Base-by-base conservation (phyloP, 768 basidiomycete genomes). In the Tylopilus balloui region DNA sequence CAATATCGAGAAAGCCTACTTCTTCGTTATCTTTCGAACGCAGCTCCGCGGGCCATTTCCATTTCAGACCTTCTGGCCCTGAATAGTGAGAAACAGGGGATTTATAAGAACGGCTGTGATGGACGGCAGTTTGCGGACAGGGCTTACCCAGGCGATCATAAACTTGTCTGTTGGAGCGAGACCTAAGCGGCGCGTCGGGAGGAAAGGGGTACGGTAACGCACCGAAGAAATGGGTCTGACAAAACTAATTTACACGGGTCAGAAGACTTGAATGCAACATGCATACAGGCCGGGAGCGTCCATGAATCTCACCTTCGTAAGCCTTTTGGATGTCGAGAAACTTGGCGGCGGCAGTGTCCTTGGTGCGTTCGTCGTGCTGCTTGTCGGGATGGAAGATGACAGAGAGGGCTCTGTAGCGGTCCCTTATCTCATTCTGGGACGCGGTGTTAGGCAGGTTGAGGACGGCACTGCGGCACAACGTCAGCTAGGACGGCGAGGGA, bases 331-430 rank as follows among this genome's bases (percentile, higher is more conserved):
- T 77, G 63, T 84, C 80, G 15, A 85, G 73, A 54, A 92, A 92
- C 42, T 77, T 78, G 27, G 75, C 73, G 21, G 81, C 77, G 1
- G 91, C 88, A 1, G 78, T 74, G 42, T 69, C 74, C 60, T 78
- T 81, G 51, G 74, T 67, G 15, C 64, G 64, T 45, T 79, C 77
- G 59, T 81, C 79, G 19, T 73, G 76, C 51, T 92, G 87, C 61
- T 84, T 86, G 75, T 95, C 91, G 1, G 91, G 91, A 57, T 95
- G 91, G 54, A 88, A 90, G 17, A 85, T 69, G 24, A 92, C 75
- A 4, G 90, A 91, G 23, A 92, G 66, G 6, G 78, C 63, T 35
- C 79, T 73, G 64, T 91, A 87, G 29, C 83, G 75, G 48, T 90
- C 88, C 42, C 87, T 76, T 51, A 92, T 84, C 59, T 91, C 86